Percentiles rank a stretch among this genome's conserved stretches.
Conservation (phyloP, 1,284 basidiomycete genomes). For the Cutaneotrichosporon cutaneum region DNA sequence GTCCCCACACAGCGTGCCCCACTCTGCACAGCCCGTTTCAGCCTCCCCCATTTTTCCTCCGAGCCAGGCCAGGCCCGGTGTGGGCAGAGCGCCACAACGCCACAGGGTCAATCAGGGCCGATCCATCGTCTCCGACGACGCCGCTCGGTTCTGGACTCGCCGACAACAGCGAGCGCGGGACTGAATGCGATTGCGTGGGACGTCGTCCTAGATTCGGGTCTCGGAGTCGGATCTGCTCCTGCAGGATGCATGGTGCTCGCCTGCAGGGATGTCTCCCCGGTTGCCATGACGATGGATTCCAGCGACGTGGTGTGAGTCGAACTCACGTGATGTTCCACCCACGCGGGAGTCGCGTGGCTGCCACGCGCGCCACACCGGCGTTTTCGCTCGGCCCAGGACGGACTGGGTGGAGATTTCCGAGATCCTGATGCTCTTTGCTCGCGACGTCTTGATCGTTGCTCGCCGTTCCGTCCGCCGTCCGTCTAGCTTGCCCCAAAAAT, state of each 20-base stretch:
- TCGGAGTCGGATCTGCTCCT: background rate
- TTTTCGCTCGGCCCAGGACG: background rate
- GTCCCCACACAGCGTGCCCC: background rate
- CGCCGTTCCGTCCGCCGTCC: background rate
- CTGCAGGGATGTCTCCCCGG: background rate
- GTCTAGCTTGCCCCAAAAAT: conserved; percentile 18
- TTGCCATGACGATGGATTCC: background rate
- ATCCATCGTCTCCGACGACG: background rate
- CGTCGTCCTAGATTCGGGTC: too few relatives aligned
- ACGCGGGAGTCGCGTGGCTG: background rate
- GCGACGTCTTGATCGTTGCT: background rate
- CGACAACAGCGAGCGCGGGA: too few relatives aligned
- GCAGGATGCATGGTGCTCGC: background rate
- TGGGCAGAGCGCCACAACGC: background rate
- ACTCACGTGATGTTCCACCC: background rate
- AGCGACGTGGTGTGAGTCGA: background rate
- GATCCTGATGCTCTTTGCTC: background rate
- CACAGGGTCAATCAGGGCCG: background rate
- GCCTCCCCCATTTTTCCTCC: background rate
- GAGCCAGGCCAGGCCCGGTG: background rate
- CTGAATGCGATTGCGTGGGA: too few relatives aligned
- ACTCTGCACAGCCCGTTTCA: background rate
- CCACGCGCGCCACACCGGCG: background rate
- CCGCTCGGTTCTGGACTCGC: background rate
- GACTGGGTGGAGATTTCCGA: background rate